Conservation (phyloP, 768 basidiomycete genomes). For the Clitopilus passeckerianus region DNA sequence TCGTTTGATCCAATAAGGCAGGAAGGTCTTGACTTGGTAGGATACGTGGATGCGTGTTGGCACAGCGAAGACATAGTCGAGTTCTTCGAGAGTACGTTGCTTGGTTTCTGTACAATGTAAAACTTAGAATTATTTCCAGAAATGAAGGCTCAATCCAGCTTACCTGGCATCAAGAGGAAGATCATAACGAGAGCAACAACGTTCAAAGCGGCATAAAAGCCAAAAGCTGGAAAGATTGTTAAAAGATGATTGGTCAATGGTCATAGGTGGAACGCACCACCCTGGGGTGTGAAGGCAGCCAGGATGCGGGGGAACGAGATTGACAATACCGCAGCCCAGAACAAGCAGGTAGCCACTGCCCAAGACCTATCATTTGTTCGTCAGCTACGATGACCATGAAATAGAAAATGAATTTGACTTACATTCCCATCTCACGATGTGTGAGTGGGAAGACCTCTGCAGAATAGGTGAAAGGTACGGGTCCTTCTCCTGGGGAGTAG, state of each 20-base stretch:
- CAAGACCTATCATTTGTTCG: conserved; percentile 37
- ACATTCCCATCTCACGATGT: conserved; percentile 64
- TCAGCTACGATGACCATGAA: conserved; percentile 16
- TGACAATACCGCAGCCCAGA: conserved; percentile 51
- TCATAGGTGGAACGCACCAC: conserved; percentile 21
- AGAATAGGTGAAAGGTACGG: conserved; percentile 87
- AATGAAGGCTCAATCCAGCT: conserved; percentile 9
- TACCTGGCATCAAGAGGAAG: conserved; percentile 50
- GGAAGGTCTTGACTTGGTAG: conserved; percentile 38
- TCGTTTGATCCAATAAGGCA: conserved; percentile 47
- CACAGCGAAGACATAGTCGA: conserved; percentile 49
- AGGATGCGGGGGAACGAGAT: conserved; percentile 58
- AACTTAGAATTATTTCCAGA: not conserved
- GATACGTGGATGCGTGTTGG: conserved; percentile 36
- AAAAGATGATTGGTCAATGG: not conserved
- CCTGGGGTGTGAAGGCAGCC: conserved; percentile 33
- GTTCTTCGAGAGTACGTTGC: conserved; percentile 46
- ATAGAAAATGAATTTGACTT: conserved; percentile 19
- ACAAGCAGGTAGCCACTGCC: conserved; percentile 47
- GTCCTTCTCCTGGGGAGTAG: conserved; percentile 85
- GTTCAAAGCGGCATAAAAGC: conserved; percentile 52
- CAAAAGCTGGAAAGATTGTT: conserved; percentile 46
- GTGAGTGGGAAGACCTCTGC: conserved; percentile 90
- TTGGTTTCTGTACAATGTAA: conserved; percentile 35
- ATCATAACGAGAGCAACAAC: conserved; percentile 48